Conservation (phyloP, 2,329 filamentous ascomycete species). For the Fusarium clavum region DNA sequence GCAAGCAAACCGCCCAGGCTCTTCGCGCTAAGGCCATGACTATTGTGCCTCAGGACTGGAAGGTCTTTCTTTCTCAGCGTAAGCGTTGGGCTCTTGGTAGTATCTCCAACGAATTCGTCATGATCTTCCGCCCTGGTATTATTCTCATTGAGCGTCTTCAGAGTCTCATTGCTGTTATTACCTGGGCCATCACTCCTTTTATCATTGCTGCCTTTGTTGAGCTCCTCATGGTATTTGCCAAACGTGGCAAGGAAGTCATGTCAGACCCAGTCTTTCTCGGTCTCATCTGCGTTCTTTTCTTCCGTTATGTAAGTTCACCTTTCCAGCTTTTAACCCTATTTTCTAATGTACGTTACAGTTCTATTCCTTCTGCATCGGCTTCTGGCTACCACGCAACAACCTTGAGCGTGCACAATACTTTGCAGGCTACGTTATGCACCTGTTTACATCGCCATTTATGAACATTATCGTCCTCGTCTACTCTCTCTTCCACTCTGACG, state of each 20-base stretch:
- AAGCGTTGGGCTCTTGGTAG: slow-evolving; percentile 62
- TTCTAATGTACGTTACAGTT: slow-evolving; percentile 46
- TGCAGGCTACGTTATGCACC: slow-evolving; percentile 53
- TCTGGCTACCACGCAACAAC: slow-evolving; percentile 56
- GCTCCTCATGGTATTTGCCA: slow-evolving; percentile 52
- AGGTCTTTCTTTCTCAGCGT: slow-evolving; percentile 61
- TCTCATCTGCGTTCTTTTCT: slow-evolving; percentile 53
- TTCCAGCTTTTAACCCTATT: slow-evolving; percentile 1
- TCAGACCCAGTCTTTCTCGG: slow-evolving; percentile 52
- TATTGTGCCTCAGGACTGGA: slow-evolving; percentile 58
- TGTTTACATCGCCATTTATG: slow-evolving; percentile 55
- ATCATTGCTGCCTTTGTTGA: slow-evolving; percentile 56
- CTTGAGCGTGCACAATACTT: slow-evolving; percentile 55
- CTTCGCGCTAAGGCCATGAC: slow-evolving; percentile 60
- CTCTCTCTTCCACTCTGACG: slow-evolving; percentile 57
- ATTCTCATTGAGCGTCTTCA: slow-evolving; percentile 58
- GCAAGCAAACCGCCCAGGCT: slow-evolving; percentile 59
- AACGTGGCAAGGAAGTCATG: slow-evolving; percentile 50
- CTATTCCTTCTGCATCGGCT: slow-evolving; percentile 57
- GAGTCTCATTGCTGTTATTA: slow-evolving; percentile 59
- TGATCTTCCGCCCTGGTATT: slow-evolving; percentile 58
- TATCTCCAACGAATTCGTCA: slow-evolving; percentile 62
- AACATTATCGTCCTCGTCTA: slow-evolving; percentile 58
- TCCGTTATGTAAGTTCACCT: slow-evolving; percentile 55
- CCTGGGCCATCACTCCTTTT: slow-evolving; percentile 60